Evolutionary conservation across 108 stramenopile species (phyloP), one percentile per base, ranked within the genome.

Genomic region (Nitzschia sp.): DNA sequence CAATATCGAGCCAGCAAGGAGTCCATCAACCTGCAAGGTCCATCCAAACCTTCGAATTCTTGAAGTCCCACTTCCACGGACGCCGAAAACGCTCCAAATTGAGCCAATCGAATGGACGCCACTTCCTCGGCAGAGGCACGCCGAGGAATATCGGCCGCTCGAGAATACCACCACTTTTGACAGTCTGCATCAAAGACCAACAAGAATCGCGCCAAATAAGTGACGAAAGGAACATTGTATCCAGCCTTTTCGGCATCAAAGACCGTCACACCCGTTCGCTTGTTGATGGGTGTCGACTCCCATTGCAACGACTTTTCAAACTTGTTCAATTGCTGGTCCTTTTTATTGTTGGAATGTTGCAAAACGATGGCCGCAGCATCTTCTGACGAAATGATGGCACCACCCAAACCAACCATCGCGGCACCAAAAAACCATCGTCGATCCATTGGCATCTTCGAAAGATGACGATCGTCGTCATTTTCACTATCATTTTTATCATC

Each of bases 41-140:
- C 92, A 63, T 86, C 79, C 11, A 45, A 32, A 0, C 75, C 90
- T 47, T 70, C 68, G 62, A 78, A 94, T 46, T 89, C 87, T 58
- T 85, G 83, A 44, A 94, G 58, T 11, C 92, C 92, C 27, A 94
- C 84, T 64, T 90, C 92, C 26, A 94, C 92, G 25, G 78, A 80
- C 2, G 89, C 89, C 1, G 85, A 67, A 72, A 94, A 94, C 45
- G 80, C 70, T 26, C 75, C 92, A 79, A 94, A 94, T 35, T 94
- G 87, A 30, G 71, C 44, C 13, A 87, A 66, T 57, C 92, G 77
- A 1, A 82, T 65, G n/a, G 56, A 23, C 46, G 85, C 63, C 0
- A 94, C 85, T 50, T 89, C 70, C 9, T 82, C 78, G 19, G 65
- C 65, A 13, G 66, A 70, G 31, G 86, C 84, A 6, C 58, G 55